phyloP scores from a whole-genome alignment of 352 stramenopile species.

The Vaucheria bursata region DNA sequence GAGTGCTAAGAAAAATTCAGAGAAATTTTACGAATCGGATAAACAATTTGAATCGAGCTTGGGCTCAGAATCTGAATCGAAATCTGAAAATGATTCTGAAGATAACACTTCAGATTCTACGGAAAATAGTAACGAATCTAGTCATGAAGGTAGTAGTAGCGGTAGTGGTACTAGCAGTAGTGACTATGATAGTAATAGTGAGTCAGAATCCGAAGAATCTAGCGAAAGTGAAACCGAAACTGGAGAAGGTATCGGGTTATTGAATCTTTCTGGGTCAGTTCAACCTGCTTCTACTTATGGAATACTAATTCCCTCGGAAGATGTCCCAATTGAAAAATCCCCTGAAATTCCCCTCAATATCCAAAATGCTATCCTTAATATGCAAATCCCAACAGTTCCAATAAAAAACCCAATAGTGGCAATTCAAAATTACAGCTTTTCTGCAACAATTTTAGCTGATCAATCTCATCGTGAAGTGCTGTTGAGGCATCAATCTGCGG shows the following conservation, averaged over 20 bases:
- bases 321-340: no score
- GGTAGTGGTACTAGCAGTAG: constrained; percentile 48
- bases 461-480: constrained; percentile 11
- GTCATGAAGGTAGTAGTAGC: constrained; percentile 15
- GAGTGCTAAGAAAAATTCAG: constrained; percentile 7
- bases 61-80: constrained; percentile 28
- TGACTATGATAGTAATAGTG: neutral
- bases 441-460: no score
- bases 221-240: neutral
- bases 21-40: neutral
- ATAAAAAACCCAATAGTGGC: no score
- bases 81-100: no score
- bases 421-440: no score
- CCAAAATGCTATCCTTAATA: no score
- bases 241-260: constrained; percentile 17
- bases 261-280: constrained; percentile 11
- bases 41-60: constrained; percentile 15
- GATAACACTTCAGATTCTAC: no score
- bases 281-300: no score
- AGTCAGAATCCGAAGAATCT: neutral
- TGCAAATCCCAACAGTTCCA: no score
- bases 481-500: constrained; percentile 32
- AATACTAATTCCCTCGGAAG: no score
- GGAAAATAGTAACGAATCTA: no score
- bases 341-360: no score